Percentiles rank a stretch among this genome's conserved stretches.
Evolutionary conservation across 2,329 filamentous ascomycete genomes (phyloP).

Genomic region (Ophiostoma fasciatum): DNA sequence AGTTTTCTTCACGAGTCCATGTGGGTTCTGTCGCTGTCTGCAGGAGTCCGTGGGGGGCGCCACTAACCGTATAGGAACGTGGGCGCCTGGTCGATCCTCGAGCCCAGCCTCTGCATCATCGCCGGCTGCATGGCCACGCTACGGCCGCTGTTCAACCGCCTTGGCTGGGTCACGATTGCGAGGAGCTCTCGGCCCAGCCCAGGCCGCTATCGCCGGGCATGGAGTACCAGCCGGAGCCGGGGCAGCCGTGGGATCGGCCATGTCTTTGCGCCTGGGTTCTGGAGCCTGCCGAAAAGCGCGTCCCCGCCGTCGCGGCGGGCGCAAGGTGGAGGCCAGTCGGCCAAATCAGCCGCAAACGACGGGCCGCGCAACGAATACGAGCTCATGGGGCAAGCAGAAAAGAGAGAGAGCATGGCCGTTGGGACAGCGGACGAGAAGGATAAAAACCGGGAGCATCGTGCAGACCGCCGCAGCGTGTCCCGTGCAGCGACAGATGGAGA

Average conservation of each 20-base stretch:
- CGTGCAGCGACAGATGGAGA: no score
- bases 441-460: no score
- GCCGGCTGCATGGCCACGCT: constrained; percentile 19
- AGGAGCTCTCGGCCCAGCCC: neutral
- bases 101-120: constrained; percentile 23
- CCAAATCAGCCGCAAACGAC: no score
- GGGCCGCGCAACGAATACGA: constrained; percentile 4
- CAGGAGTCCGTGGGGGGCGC: no score
- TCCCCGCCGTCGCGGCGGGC: neutral
- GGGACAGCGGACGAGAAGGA: neutral
- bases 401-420: neutral
- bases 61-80: constrained; percentile 16
- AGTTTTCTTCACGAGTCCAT: constrained; percentile 19
- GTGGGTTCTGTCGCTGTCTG: no score
- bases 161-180: neutral
- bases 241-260: constrained; percentile 1
- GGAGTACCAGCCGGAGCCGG: neutral
- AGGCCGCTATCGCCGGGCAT: neutral
- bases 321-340: neutral
- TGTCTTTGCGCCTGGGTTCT: neutral
- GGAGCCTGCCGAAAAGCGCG: neutral
- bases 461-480: no score
- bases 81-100: constrained; percentile 24
- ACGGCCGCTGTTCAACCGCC: constrained; percentile 14
- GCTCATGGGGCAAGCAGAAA: constrained; percentile 4